Base-by-base conservation (phyloP, 2,329 filamentous ascomycete genomes). In the Xylaria sp. region DNA sequence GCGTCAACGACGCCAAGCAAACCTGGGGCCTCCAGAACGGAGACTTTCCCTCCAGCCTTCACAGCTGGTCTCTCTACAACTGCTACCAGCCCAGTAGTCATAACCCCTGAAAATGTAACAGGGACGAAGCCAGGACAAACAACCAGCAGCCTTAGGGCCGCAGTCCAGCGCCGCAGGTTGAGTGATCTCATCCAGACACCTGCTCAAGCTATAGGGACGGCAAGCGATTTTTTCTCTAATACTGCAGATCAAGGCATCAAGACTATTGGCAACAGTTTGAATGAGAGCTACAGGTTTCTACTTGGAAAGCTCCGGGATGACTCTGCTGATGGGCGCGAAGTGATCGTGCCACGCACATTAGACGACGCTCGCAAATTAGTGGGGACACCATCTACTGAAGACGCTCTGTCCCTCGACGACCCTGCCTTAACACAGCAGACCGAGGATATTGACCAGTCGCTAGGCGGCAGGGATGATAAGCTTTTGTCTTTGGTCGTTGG, bases 231-330 rank as follows among this genome's bases (percentile, higher is more conserved):
- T 1, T 90, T 97, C 31, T 88, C 97, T 69, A 94, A 88, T 74
- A 94, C 94, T 0, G 96, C 96, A 12, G 96, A 99, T 77, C 94
- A 97, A 78, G 89, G 94, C 1, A 85, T 98, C 72, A 97, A 98
- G 78, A 97, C 91, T 44, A 97, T 99, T 73, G 93, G 95, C 71
- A 94, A 88, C 76, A 97, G 94, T 57, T 84, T 98, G 3, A 94
- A 95, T 69, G 94, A 93, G 76, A 98, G 94, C 78, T 97, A 98
- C 82, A 96, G 94, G 69, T 97, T 98, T 78, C 84, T 99, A 28
- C 89, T 99, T 64, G 95, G 95, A 18, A 93, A 94, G 73, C 85
- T 98, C 23, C 93, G 92, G 70, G 94, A 97, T 85, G 90, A 74
- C 82, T 89, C 78, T 79, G 85, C 73, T 75, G 81, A 75, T 74